A percentile compares a stretch with the other conserved stretches of the same genome.
Evolutionary conservation across 2,329 filamentous ascomycete species (phyloP).

Genomic region (Paecilomyces formosus): DNA sequence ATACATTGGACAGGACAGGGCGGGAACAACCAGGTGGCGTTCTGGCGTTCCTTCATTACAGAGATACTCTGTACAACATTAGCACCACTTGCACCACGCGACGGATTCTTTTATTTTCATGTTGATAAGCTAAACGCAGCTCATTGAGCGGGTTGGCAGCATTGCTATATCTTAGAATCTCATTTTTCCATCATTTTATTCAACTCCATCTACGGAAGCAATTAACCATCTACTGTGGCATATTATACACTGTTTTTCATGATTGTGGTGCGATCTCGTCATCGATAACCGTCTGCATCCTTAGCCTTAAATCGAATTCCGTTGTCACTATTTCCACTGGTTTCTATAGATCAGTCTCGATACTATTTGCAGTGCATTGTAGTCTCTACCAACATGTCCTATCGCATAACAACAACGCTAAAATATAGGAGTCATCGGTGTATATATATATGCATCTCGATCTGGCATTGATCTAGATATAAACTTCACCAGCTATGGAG

Average conservation of each 20-base stretch:
- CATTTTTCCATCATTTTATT: neutral
- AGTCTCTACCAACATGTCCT: no score
- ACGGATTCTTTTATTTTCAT: neutral
- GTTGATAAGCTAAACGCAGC: slow-evolving; percentile 8
- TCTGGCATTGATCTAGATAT: no score
- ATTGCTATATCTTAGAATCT: neutral
- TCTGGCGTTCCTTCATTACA: neutral
- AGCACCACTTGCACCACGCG: neutral
- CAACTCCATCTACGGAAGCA: neutral
- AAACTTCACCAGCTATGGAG: no score
- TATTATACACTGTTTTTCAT: neutral
- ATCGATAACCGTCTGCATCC: no score
- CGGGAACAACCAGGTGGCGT: neutral
- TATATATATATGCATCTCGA: no score
- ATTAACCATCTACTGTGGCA: neutral
- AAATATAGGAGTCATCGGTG: no score
- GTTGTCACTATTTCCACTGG: no score
- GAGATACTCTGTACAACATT: neutral
- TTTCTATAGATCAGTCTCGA: no score
- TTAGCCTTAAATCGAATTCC: no score
- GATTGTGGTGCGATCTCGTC: no score
- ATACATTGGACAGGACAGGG: neutral
- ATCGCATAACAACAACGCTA: no score
- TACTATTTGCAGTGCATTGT: no score
- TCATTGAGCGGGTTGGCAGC: neutral